Evolutionary conservation across 352 stramenopile genomes (phyloP).

Genomic region (Globisporangium paddicum): DNA sequence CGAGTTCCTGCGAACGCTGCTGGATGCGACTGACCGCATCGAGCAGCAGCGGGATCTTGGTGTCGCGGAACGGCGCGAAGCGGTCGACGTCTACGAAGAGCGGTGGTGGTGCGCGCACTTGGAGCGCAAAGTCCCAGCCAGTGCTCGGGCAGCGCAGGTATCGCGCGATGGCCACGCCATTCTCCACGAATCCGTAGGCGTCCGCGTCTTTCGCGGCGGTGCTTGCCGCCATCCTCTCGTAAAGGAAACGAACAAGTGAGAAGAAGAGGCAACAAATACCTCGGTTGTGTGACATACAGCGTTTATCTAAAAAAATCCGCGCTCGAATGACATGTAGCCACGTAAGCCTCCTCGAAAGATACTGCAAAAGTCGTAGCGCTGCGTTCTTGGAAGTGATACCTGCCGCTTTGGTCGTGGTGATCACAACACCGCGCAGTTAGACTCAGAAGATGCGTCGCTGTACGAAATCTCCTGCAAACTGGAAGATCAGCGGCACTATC

Average conservation of each 20-base stretch:
- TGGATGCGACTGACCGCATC: background rate
- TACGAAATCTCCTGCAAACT: background rate
- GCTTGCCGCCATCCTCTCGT: background rate
- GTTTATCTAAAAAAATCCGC: too few species aligned
- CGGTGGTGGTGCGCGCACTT: background rate
- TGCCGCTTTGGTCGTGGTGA: too few species aligned
- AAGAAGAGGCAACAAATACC: too few species aligned
- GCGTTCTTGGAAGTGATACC: background rate
- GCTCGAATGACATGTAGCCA: too few species aligned
- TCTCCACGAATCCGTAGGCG: conserved; percentile 1
- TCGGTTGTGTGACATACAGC: too few species aligned
- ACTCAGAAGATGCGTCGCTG: background rate
- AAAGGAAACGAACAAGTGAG: background rate
- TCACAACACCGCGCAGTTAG: background rate
- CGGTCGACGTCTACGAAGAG: conserved; percentile 4
- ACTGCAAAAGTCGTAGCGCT: too few species aligned
- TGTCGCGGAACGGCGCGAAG: conserved; percentile 5
- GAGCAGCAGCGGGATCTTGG: conserved; percentile 1
- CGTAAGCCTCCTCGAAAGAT: too few species aligned
- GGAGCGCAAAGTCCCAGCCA: conserved; percentile 7
- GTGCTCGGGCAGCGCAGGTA: conserved; percentile 1
- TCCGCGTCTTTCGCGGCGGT: background rate
- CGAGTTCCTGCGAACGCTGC: background rate
- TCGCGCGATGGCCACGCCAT: background rate
- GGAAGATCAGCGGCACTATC: background rate